These are phyloP conservation scores for Botrytis tulipae DNA, from an alignment of 2,329 filamentous ascomycete genomes.

Conservation along the genomic window DNA sequence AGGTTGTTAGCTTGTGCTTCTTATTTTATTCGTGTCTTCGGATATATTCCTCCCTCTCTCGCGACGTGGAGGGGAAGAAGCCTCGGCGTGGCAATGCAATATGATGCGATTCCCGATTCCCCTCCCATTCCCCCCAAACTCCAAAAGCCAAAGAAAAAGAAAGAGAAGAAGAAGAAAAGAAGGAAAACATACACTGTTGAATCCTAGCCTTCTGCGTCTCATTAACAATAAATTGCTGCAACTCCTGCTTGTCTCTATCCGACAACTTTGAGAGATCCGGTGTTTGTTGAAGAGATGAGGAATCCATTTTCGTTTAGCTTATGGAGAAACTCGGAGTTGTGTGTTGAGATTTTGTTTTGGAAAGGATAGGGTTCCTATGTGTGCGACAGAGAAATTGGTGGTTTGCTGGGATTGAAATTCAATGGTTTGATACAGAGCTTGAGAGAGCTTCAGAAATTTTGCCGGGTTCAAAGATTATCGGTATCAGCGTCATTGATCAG, in stretches of 20 bases:
- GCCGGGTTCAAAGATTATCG: background rate
- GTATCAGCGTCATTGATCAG: background rate
- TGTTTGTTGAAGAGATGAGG: slow-evolving; percentile 28
- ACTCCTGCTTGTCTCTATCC: slow-evolving; percentile 79
- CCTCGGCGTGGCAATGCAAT: too few species aligned
- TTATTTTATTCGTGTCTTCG: background rate
- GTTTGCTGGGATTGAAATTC: background rate
- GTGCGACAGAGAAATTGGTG: background rate
- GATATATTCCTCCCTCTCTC: background rate
- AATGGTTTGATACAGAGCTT: background rate
- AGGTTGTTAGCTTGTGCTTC: slow-evolving; percentile 39
- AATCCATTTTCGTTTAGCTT: slow-evolving; percentile 36
- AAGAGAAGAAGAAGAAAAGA: background rate
- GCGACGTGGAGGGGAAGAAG: background rate
- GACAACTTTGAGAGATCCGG: slow-evolving; percentile 70
- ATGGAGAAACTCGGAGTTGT: slow-evolving; percentile 35
- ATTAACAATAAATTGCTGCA: slow-evolving; percentile 80
- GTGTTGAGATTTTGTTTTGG: background rate
- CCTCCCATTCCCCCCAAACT: too few species aligned
- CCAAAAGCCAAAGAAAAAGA: background rate
- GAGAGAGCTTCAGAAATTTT: slow-evolving; percentile 7
- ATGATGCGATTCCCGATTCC: background rate
- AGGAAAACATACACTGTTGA: slow-evolving; percentile 46
- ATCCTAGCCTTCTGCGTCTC: slow-evolving; percentile 80
- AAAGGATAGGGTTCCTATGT: background rate